A percentile compares a stretch with the other conserved stretches of the same genome.
Evolutionary conservation across 169 alveolate genomes (phyloP).

Genomic region (Neospora caninum): DNA sequence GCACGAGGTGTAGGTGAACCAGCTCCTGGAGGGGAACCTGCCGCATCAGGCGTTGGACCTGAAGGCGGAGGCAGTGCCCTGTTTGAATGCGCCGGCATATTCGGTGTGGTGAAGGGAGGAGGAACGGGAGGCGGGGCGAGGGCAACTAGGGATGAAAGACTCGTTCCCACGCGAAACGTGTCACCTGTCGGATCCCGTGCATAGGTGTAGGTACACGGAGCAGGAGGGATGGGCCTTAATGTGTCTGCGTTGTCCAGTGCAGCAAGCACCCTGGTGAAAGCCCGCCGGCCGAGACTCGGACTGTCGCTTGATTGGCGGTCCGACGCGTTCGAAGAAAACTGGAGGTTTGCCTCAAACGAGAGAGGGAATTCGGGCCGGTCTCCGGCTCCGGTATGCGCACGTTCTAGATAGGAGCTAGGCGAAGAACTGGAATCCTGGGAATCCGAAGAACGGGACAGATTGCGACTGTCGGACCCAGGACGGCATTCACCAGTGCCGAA

Average conservation of each 20-base stretch:
- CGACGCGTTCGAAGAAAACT: background rate
- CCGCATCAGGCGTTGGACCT: background rate
- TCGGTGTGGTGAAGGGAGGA: constrained; percentile 26
- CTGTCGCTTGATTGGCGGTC: background rate
- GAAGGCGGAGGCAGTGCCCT: background rate
- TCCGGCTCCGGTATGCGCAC: no score
- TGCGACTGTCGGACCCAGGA: no score
- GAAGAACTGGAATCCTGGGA: no score
- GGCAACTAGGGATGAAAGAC: background rate
- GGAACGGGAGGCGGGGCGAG: constrained; percentile 35
- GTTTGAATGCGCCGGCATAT: background rate
- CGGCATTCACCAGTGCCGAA: no score
- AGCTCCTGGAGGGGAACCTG: background rate
- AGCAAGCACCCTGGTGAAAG: background rate
- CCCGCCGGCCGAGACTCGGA: background rate
- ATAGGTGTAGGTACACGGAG: background rate
- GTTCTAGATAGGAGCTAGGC: no score
- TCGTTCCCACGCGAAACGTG: background rate
- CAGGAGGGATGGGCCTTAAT: background rate
- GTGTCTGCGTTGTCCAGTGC: background rate
- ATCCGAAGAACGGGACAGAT: no score
- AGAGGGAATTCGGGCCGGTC: no score
- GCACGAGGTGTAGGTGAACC: background rate
- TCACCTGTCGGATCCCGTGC: background rate
- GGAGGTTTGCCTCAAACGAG: background rate